Conservation (phyloP, 164 flowering plant species). For the Macadamia tetraphylla region DNA sequence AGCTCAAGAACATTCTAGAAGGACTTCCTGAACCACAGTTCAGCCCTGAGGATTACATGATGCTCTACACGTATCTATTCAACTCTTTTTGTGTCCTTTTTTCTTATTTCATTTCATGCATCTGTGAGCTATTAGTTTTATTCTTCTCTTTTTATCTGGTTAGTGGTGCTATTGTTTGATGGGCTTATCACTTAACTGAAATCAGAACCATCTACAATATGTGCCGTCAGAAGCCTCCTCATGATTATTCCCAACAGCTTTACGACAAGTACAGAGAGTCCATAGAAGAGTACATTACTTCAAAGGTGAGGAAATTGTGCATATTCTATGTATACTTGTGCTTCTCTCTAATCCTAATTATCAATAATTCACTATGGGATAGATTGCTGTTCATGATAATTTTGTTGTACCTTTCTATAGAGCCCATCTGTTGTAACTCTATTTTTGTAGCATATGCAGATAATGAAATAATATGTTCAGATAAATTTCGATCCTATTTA, state of each 20-base stretch:
- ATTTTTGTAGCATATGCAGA: too few species aligned
- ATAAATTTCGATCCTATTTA: too few species aligned
- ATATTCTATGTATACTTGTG: background rate
- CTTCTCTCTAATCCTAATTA: too few species aligned
- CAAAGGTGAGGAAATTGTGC: conserved; percentile 35
- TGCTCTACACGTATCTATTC: conserved; percentile 50
- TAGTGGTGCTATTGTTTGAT: background rate
- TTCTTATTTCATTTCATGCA: background rate
- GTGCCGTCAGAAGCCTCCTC: conserved; percentile 76
- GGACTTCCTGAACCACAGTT: conserved; percentile 45
- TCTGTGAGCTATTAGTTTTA: background rate
- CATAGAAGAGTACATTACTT: conserved; percentile 53
- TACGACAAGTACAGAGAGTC: conserved; percentile 57
- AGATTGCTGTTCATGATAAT: too few species aligned
- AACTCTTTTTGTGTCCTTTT: conserved; percentile 5
- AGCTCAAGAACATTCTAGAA: conserved; percentile 58
- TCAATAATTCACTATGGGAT: background rate
- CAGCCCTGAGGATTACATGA: conserved; percentile 60
- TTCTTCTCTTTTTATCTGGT: background rate
- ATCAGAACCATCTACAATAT: conserved; percentile 62
- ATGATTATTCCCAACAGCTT: conserved; percentile 67
- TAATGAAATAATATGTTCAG: too few species aligned
- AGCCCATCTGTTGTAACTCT: background rate
- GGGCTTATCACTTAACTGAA: background rate
- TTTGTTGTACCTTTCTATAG: background rate